Conservation (phyloP, 2,329 filamentous ascomycete genomes). For the Aspergillus bombycis region DNA sequence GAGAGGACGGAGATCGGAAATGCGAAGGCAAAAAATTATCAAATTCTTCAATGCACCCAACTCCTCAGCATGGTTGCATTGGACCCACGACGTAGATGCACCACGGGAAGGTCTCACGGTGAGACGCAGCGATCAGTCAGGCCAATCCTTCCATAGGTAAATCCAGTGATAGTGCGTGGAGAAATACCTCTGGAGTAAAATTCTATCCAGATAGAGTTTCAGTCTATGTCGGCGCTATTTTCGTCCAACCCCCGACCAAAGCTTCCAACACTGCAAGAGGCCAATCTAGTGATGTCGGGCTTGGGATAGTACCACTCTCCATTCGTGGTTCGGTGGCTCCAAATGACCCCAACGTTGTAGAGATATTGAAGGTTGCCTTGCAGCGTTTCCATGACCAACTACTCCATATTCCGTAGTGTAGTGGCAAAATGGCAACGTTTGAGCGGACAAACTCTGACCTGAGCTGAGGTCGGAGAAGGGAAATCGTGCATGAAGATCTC, state of each 20-base stretch:
- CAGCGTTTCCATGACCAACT: neutral
- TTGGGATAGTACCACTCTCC: neutral
- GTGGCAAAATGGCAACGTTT: neutral
- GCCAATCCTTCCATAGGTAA: neutral
- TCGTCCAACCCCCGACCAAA: neutral
- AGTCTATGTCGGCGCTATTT: conserved; percentile 3
- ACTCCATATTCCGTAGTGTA: no score
- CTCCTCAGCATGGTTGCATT: neutral
- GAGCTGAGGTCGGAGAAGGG: neutral
- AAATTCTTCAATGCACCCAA: neutral
- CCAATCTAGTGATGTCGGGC: neutral
- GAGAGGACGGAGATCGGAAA: neutral
- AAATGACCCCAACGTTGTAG: neutral
- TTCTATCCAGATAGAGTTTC: conserved; percentile 11
- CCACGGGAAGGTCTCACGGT: conserved; percentile 12
- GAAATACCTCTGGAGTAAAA: conserved; percentile 5
- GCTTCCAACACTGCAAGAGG: neutral
- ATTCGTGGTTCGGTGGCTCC: neutral
- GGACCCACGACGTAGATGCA: conserved; percentile 6
- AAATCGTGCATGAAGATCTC: neutral
- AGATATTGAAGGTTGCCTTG: neutral
- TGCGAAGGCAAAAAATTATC: neutral
- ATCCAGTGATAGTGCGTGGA: conserved; percentile 6
- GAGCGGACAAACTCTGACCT: neutral
- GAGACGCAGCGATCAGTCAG: conserved; percentile 11